A percentile compares a stretch with the other conserved stretches of the same genome.
phyloP scores from a whole-genome alignment of 106 monocot species.

The Phalaenopsis equestris region DNA sequence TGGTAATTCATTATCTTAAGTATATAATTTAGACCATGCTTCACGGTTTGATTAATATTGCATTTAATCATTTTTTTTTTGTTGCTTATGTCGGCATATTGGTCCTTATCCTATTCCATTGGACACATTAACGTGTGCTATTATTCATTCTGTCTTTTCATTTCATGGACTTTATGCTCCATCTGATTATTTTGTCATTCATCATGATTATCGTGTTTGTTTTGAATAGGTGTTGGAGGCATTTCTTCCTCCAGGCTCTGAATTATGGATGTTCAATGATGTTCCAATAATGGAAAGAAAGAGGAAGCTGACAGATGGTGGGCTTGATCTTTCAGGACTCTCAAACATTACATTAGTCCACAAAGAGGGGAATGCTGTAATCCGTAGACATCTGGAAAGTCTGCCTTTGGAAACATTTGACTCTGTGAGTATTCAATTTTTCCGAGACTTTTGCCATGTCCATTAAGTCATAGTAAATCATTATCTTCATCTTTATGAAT shows the following conservation, averaged over 20 bases:
- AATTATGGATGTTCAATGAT: constrained; percentile 91
- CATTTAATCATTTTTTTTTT: not conserved
- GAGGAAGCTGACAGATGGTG: constrained; percentile 73
- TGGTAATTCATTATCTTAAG: constrained; percentile 36
- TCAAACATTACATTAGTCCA: constrained; percentile 75
- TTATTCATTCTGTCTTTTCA: not conserved
- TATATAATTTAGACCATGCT: not conserved
- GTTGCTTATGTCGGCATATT: not conserved
- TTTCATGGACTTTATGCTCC: not conserved
- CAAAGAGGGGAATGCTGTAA: constrained; percentile 87
- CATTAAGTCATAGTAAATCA: not conserved
- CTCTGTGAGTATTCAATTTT: constrained; percentile 56
- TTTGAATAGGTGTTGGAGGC: constrained; percentile 69
- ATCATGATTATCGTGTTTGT: not conserved
- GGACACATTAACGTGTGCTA: not conserved
- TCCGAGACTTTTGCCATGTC: not conserved
- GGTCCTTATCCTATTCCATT: not conserved
- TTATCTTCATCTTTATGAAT: not conserved
- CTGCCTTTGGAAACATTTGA: constrained; percentile 90
- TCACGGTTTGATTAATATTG: not conserved
- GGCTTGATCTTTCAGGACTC: constrained; percentile 52
- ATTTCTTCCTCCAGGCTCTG: constrained; percentile 84
- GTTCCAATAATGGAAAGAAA: constrained; percentile 83
- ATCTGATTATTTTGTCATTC: not conserved
- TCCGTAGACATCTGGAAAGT: constrained; percentile 73